Conservation (phyloP, 176 grass and related monocot species). For the Hordeum marinum region DNA sequence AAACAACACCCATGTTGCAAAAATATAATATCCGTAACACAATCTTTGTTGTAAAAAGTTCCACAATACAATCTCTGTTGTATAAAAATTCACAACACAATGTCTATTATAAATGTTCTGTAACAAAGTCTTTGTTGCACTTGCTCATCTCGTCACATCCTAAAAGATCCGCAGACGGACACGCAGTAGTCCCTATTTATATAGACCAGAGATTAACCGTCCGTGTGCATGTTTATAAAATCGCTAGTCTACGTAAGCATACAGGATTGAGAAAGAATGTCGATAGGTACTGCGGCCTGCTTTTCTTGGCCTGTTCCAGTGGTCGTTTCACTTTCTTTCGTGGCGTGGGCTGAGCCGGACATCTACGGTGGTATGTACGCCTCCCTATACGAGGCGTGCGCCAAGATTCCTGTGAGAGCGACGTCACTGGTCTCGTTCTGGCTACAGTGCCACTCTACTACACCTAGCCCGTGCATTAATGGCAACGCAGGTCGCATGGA, state of each 20-base stretch:
- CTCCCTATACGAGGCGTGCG: neutral
- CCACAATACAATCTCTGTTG: too few relatives aligned
- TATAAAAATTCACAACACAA: too few relatives aligned
- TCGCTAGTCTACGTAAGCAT: neutral
- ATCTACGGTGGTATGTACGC: neutral
- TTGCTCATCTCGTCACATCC: too few relatives aligned
- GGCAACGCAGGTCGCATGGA: neutral
- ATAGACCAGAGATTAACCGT: neutral
- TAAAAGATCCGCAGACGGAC: too few relatives aligned
- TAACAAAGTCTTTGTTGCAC: too few relatives aligned
- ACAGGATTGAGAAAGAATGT: neutral
- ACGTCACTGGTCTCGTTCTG: slow-evolving; percentile 9
- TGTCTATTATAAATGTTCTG: too few relatives aligned
- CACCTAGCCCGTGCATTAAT: neutral
- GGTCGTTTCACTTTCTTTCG: neutral
- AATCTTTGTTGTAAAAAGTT: too few relatives aligned
- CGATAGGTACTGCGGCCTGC: neutral
- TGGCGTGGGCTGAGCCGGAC: neutral
- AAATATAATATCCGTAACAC: too few relatives aligned
- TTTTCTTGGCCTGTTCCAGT: neutral
- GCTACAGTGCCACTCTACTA: neutral
- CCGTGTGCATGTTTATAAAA: neutral
- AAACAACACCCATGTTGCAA: too few relatives aligned
- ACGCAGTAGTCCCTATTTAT: too few relatives aligned
- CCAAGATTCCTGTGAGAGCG: neutral